Conservation (phyloP, 345 rosid genomes). For the Raphanus sativus region DNA sequence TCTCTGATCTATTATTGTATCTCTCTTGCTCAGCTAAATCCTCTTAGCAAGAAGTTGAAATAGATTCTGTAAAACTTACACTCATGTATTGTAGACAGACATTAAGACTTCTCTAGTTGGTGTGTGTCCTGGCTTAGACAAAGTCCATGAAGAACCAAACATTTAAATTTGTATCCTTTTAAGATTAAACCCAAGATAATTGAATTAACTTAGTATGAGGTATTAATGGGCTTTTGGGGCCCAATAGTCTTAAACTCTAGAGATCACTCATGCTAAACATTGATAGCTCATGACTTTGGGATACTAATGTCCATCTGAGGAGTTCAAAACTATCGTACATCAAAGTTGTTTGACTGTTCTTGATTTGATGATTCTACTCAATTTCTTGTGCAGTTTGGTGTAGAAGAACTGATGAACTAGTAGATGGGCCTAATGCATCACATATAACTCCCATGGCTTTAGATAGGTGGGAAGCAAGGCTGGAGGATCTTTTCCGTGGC, state of each 20-base stretch:
- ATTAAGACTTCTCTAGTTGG: background rate
- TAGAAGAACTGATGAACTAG: constrained; percentile 77
- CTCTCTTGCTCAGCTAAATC: background rate
- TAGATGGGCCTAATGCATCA: constrained; percentile 83
- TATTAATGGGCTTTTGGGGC: constrained; percentile 22
- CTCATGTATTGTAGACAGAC: background rate
- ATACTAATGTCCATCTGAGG: background rate
- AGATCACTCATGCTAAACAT: background rate
- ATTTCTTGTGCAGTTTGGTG: constrained; percentile 53
- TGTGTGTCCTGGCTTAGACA: constrained; percentile 1
- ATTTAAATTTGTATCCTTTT: no score
- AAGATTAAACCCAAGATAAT: background rate
- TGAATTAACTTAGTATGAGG: background rate
- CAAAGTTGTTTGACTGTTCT: background rate
- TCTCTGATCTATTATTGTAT: background rate
- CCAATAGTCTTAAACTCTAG: background rate
- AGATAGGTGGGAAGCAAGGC: constrained; percentile 82
- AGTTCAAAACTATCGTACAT: background rate
- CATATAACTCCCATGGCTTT: constrained; percentile 86
- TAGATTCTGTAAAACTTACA: background rate
- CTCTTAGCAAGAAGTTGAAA: background rate
- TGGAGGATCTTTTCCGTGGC: constrained; percentile 80
- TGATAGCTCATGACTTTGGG: background rate
- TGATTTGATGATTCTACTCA: background rate
- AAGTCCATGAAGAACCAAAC: constrained; percentile 14